These are phyloP conservation scores for Citrullus colocynthis DNA, from an alignment of 306 rosid genomes.

Conservation along the genomic window DNA sequence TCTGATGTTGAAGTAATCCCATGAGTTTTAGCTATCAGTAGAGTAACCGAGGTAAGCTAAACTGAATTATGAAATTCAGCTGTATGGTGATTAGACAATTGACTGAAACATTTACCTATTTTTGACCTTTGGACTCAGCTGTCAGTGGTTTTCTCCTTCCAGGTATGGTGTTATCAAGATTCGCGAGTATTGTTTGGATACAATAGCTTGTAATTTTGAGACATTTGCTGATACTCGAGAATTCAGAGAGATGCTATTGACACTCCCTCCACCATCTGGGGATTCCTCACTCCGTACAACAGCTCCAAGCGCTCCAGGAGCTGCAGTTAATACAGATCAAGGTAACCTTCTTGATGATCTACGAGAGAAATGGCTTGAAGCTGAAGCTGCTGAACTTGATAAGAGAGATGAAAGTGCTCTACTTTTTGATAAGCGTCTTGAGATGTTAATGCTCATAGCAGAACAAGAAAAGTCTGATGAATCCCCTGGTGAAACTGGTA, in stretches of 20 bases:
- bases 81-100: neutral
- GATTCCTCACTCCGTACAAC: conserved; percentile 87
- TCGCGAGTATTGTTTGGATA: conserved; percentile 78
- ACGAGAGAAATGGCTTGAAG: conserved; percentile 95
- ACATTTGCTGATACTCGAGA: conserved; percentile 68
- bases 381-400: conserved; percentile 94
- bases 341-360: conserved; percentile 83
- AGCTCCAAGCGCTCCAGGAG: conserved; percentile 86
- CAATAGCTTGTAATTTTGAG: conserved; percentile 76
- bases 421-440: conserved; percentile 78
- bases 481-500: conserved; percentile 14
- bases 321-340: conserved; percentile 50
- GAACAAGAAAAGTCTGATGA: conserved; percentile 53
- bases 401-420: conserved; percentile 90
- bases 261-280: conserved; percentile 90
- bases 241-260: conserved; percentile 69
- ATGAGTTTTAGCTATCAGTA: neutral
- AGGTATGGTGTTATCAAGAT: conserved; percentile 87
- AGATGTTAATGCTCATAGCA: conserved; percentile 76
- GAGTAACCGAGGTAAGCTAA: neutral
- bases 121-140: neutral
- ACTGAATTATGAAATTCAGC: neutral
- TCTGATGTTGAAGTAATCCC: neutral
- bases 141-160: neutral
- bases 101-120: neutral